phyloP scores from a whole-genome alignment of 768 basidiomycete genomes.

The Tricholoma matsutake region DNA sequence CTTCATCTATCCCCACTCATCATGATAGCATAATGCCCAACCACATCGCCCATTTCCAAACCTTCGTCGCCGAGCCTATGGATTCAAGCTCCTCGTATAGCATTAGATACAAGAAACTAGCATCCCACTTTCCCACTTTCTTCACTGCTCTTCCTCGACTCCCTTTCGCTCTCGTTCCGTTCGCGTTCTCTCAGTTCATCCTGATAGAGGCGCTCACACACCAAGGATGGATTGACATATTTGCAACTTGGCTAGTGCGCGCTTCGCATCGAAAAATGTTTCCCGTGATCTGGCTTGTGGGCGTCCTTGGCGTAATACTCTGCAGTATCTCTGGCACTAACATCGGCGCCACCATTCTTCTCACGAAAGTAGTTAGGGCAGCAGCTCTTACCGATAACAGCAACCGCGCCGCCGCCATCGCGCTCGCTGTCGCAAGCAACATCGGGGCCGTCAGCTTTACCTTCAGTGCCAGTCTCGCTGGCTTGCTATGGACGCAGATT shows the following conservation, averaged over 20 bases:
- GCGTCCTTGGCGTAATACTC: conserved; percentile 66
- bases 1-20: conserved; percentile 5
- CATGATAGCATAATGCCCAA: not conserved
- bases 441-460: conserved; percentile 89
- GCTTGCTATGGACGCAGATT: conserved; percentile 79
- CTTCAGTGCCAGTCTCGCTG: conserved; percentile 85
- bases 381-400: conserved; percentile 35
- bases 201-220: conserved; percentile 80
- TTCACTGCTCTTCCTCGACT: conserved; percentile 62
- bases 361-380: conserved; percentile 72
- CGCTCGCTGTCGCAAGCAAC: conserved; percentile 84
- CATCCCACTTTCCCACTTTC: conserved; percentile 65
- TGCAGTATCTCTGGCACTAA: conserved; percentile 88
- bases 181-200: conserved; percentile 94
- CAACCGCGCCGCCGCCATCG: conserved; percentile 57
- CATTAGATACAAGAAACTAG: conserved; percentile 12
- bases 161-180: conserved; percentile 82
- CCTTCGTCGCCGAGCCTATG: conserved; percentile 3
- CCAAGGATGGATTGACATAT: conserved; percentile 87
- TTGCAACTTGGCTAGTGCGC: conserved; percentile 61
- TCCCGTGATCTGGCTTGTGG: conserved; percentile 63
- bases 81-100: conserved; percentile 4
- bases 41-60: not conserved
- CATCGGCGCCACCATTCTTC: conserved; percentile 87
- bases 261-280: conserved; percentile 42